phyloP scores from a whole-genome alignment of 140 eudicot species.

The Flaveria floridana region DNA sequence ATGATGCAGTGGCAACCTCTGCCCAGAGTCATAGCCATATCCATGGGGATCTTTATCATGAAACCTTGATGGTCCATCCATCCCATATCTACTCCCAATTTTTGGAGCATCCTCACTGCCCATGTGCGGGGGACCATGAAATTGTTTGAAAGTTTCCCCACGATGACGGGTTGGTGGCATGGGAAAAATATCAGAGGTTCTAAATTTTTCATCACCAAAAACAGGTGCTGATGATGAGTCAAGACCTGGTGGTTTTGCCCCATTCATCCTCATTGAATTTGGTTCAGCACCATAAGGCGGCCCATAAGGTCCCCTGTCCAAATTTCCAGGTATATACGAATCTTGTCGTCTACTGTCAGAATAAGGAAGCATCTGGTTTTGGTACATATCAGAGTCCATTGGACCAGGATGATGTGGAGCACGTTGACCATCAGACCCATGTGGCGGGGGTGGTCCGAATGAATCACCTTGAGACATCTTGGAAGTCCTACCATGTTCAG shows the following conservation, averaged over 20 bases:
- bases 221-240: conserved; percentile 41
- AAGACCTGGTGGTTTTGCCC: conserved; percentile 38
- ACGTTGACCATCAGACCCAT: conserved; percentile 45
- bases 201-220: conserved; percentile 53
- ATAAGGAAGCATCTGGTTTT: conserved; percentile 47
- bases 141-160: conserved; percentile 41
- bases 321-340: conserved; percentile 43
- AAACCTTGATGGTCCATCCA: conserved; percentile 45
- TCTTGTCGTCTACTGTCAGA: conserved; percentile 49
- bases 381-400: conserved; percentile 45
- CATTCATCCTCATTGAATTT: conserved; percentile 43
- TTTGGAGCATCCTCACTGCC: conserved; percentile 45
- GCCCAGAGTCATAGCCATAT: conserved; percentile 43
- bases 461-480: conserved; percentile 45
- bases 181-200: conserved; percentile 41
- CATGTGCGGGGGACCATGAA: conserved; percentile 45
- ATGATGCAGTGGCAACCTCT: conserved; percentile 48
- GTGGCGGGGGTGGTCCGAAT: conserved; percentile 37
- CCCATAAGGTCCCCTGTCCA: conserved; percentile 52
- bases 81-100: conserved; percentile 41
- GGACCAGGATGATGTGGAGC: conserved; percentile 42
- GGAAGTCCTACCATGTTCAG: conserved; percentile 28
- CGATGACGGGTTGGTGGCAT: conserved; percentile 38
- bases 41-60: conserved; percentile 53
- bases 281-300: conserved; percentile 47